Conservation (phyloP, 306 rosid genomes). For the Cucumis melo region DNA sequence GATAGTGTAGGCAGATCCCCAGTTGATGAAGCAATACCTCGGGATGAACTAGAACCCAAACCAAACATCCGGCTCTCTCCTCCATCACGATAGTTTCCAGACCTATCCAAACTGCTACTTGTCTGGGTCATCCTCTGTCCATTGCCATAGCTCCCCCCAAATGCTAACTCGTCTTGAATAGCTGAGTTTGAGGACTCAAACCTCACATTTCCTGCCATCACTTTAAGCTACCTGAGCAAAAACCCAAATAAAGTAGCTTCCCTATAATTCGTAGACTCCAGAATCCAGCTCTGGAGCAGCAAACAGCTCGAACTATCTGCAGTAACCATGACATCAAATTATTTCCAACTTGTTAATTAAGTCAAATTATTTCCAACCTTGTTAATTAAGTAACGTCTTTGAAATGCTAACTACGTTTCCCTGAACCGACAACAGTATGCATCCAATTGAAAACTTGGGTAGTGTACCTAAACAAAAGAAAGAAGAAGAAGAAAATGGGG, state of each 20-base stretch:
- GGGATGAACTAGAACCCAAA: conserved; percentile 30
- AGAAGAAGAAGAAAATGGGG: not conserved
- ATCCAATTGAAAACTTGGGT: not conserved
- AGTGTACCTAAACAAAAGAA: not conserved
- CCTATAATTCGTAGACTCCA: conserved; percentile 9
- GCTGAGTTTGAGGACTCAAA: conserved; percentile 39
- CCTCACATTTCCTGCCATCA: conserved; percentile 58
- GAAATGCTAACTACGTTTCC: not conserved
- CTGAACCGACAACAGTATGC: not conserved
- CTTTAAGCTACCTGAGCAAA: conserved; percentile 25
- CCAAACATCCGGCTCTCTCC: conserved; percentile 34
- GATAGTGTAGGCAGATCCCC: conserved; percentile 36
- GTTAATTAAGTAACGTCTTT: not conserved
- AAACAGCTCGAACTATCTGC: not conserved
- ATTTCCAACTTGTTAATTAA: not conserved
- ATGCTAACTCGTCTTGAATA: conserved; percentile 35
- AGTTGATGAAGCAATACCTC: conserved; percentile 29
- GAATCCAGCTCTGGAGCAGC: conserved; percentile 7
- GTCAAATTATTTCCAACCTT: not conserved
- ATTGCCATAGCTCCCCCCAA: conserved; percentile 31
- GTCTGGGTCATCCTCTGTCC: conserved; percentile 36
- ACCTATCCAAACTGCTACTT: conserved; percentile 41
- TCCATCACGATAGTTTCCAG: conserved; percentile 43
- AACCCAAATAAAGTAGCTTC: conserved; percentile 7
- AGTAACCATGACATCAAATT: not conserved